Evolutionary conservation across 2,329 filamentous ascomycete genomes (phyloP), one percentile per base, ranked within the genome.

Genomic region (Colletotrichum paranaense): DNA sequence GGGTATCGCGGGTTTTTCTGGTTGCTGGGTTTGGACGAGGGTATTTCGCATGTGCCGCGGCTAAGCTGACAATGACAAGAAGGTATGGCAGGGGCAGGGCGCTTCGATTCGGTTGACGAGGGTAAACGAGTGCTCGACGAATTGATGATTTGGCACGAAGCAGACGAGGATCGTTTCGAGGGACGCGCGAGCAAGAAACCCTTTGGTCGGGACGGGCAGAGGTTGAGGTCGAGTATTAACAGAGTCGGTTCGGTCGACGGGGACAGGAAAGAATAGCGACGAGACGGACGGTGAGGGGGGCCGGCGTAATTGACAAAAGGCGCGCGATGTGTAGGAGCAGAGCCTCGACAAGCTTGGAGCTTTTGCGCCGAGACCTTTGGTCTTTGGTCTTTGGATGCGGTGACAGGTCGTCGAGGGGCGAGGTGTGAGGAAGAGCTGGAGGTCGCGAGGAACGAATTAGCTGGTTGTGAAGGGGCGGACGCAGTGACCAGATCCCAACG

Each of bases 1-100:
- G 59, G 46, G 55, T 73, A 73, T 73, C 67, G 71, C 67, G 67
- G 64, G 26, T 62, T 73, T 69, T 62, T 67, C 58, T 28, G 26
- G 59, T 46, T 26, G 22, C 30, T 68, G 58, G 59, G 60, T 9
- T 28, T 73, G 24, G 67, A 52, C 55, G 62, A 70, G 67, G 53
- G 32, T 65, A 60, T 56, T 22, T 73, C 56, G 28, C 56, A 70
- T 70, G n/a, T 65, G 38, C 67, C 71, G 71, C 71, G 55, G 67
- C 56, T 73, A 56, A 35, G 26, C 24, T 12, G 52, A 30, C 24
- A 57, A 49, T 28, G 46, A 9, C 52, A 12, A 35, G 11, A 26
- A n/a, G 12, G 19, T 42, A 32, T 22, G 28, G 32, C n/a, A 49
- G 19, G 19, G 35, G 42, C 7, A 49, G 12, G 22, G 26, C 30